Base-by-base conservation (phyloP, 495 filamentous ascomycete species). In the Hypoxylon fuscum region DNA sequence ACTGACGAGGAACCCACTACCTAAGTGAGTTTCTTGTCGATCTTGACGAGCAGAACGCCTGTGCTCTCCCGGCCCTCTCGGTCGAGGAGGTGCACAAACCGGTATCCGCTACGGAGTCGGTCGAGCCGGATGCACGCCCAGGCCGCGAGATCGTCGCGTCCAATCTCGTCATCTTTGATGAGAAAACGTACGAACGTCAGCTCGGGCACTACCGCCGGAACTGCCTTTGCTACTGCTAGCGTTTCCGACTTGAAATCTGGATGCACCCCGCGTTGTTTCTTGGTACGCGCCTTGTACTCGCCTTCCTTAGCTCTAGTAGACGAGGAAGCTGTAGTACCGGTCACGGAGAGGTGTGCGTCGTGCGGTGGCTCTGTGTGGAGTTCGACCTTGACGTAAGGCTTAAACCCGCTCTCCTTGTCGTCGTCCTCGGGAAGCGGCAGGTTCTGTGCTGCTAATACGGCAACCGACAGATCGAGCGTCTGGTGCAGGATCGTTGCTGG, bases 71-170 rank as follows among this genome's bases (percentile, higher is more conserved):
- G 62, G 1, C 92, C 92, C 37, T 85, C 76, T 8, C 73, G 76
- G 69, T 94, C 85, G 29, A 87, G 72, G 22, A 98, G 73, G 48
- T 87, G 88, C 34, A 98, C 76, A 54, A 96, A 86, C 12, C 92
- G 81, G 60, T 90, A 89, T 1, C 94, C 94, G 32, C 81, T 70
- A 42, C 85, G 83, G 49, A 97, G 72, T 12, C 91, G 83, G 74
- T 96, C 91, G 0, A 97, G 83, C 15, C 92, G 81, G 52, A 96
- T 86, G 69, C 92, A 96, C 6, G 91, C 86, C 94, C 94, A 98
- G 9, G 88, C 91, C 15, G 90, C 91, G 32, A 96, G 69, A 43
- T 87, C 79, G 62, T 96, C 92, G 55, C 83, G 81, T 2, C 86
- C 86, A 49, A 94, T 79, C 62, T 92, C 88, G 57, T 94, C 87